Conservation (phyloP, 495 filamentous ascomycete genomes). For the Hypoxylon perforatum region DNA sequence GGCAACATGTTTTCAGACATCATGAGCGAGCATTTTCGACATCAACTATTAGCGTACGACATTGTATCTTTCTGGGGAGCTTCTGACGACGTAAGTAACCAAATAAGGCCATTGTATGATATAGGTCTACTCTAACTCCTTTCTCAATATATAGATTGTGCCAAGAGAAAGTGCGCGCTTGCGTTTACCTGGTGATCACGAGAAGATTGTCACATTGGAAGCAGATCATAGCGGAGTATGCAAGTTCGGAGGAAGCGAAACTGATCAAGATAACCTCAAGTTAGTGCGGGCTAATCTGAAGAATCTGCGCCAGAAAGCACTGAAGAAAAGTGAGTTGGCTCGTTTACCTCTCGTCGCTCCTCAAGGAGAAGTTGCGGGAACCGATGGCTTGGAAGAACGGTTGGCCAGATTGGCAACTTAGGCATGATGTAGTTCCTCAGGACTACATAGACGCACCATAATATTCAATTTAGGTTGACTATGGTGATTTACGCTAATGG, state of each 20-base stretch:
- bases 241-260: slow-evolving; percentile 21
- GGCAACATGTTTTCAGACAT: background rate
- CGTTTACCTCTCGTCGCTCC: too few species aligned
- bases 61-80: background rate
- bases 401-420: too few species aligned
- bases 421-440: too few species aligned
- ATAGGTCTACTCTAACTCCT: too few species aligned
- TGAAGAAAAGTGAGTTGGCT: too few species aligned
- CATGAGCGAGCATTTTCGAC: background rate
- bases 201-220: slow-evolving; percentile 31
- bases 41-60: background rate
- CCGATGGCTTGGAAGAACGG: too few species aligned
- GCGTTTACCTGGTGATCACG: slow-evolving; percentile 15
- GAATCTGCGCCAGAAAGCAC: slow-evolving; percentile 8
- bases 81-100: background rate
- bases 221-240: slow-evolving; percentile 32
- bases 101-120: too few species aligned
- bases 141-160: background rate
- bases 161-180: background rate
- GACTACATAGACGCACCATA: too few species aligned
- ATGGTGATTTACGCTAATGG: too few species aligned
- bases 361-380: too few species aligned
- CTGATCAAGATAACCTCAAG: slow-evolving; percentile 24
- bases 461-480: too few species aligned
- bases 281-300: slow-evolving; percentile 14